A percentile compares a stretch with the other conserved stretches of the same genome.
These are phyloP conservation scores for Trichoderma gamsii DNA, from an alignment of 495 filamentous ascomycete genomes.

Conservation along the genomic window DNA sequence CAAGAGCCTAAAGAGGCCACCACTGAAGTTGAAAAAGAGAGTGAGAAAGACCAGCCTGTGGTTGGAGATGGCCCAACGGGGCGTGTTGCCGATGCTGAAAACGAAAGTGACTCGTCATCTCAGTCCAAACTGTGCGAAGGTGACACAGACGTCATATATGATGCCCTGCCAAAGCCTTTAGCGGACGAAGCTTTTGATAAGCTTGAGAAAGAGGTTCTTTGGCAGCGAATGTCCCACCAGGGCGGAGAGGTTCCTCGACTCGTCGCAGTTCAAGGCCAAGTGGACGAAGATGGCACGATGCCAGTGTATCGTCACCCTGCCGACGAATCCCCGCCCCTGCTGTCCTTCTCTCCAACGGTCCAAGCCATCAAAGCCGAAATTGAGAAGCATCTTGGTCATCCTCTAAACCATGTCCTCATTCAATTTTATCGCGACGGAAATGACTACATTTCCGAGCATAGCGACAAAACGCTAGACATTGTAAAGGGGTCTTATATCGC, in stretches of 20 bases:
- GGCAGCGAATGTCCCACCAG: constrained; percentile 89
- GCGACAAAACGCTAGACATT: constrained; percentile 94
- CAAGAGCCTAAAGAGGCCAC: not conserved
- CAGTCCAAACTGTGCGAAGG: constrained; percentile 52
- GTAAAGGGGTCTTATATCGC: constrained; percentile 73
- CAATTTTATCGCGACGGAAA: constrained; percentile 85
- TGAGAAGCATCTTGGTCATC: constrained; percentile 66
- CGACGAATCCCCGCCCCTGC: constrained; percentile 77
- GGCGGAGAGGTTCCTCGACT: constrained; percentile 88
- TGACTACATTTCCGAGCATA: constrained; percentile 96
- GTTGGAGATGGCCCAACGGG: not conserved
- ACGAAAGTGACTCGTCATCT: not conserved
- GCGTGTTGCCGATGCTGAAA: not conserved
- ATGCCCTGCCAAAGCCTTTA: constrained; percentile 52
- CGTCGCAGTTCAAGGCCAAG: constrained; percentile 81
- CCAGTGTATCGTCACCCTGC: constrained; percentile 92
- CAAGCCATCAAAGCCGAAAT: constrained; percentile 58
- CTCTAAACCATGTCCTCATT: constrained; percentile 87
- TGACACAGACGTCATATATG: constrained; percentile 69
- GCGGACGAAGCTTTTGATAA: constrained; percentile 60
- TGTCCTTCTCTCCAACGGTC: constrained; percentile 68
- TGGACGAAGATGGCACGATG: constrained; percentile 65
- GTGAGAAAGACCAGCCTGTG: not conserved
- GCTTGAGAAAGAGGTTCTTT: constrained; percentile 69
- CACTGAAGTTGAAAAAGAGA: no score